A percentile compares a stretch with the other conserved stretches of the same genome.
Conservation (phyloP, 2,329 filamentous ascomycete genomes). For the Clarireedia sp. region DNA sequence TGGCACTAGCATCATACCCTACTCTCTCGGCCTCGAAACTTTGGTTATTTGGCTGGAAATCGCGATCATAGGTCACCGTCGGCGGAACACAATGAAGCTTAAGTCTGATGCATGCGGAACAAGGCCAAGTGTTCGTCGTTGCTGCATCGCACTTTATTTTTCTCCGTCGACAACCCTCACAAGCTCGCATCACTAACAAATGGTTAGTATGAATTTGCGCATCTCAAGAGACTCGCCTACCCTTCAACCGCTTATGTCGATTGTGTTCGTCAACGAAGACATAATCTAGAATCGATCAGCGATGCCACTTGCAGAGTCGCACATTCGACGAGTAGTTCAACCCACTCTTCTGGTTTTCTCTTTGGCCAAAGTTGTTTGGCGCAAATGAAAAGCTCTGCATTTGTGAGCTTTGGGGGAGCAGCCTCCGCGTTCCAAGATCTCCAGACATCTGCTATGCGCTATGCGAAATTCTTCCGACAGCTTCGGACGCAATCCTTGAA, state of each 20-base stretch:
- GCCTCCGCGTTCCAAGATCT: slow-evolving; percentile 52
- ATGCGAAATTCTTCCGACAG: neutral
- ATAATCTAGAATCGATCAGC: slow-evolving; percentile 62
- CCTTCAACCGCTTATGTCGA: slow-evolving; percentile 92
- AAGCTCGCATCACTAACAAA: slow-evolving; percentile 84
- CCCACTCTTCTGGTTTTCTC: slow-evolving; percentile 81
- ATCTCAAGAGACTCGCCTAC: slow-evolving; percentile 38
- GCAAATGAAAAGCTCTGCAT: slow-evolving; percentile 73
- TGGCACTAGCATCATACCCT: slow-evolving; percentile 37
- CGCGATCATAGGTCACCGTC: slow-evolving; percentile 30
- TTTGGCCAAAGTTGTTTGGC: slow-evolving; percentile 53
- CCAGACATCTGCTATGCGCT: slow-evolving; percentile 44
- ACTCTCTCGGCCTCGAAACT: slow-evolving; percentile 43
- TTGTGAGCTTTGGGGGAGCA: slow-evolving; percentile 58
- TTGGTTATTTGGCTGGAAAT: slow-evolving; percentile 23
- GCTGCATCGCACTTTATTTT: slow-evolving; percentile 99
- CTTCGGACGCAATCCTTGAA: neutral
- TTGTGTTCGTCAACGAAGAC: slow-evolving; percentile 99
- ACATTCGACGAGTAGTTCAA: neutral
- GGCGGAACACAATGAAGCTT: slow-evolving; percentile 92
- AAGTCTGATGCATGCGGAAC: slow-evolving; percentile 82
- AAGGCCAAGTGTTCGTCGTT: slow-evolving; percentile 96
- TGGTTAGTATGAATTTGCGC: slow-evolving; percentile 14
- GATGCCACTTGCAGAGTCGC: slow-evolving; percentile 1
- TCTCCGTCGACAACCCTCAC: slow-evolving; percentile 85